Percentiles rank a stretch among this genome's conserved stretches.
Conservation (phyloP, 2,329 filamentous ascomycete genomes). For the Lasiodiplodia sp. region DNA sequence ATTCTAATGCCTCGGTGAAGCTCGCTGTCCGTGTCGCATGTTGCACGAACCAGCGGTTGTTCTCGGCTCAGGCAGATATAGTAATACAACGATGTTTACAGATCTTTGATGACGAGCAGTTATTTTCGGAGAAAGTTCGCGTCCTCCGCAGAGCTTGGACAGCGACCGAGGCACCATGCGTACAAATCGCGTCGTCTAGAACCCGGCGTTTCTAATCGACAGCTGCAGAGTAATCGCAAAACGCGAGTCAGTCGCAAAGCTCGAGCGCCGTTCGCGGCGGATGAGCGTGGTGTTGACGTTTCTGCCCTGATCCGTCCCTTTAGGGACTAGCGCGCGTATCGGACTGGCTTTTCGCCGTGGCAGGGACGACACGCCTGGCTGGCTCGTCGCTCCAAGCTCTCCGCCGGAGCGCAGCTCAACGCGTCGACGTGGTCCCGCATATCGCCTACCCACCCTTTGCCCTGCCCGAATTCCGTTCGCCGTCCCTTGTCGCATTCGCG, state of each 20-base stretch:
- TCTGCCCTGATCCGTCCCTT: not conserved
- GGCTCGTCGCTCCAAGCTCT: slow-evolving; percentile 28
- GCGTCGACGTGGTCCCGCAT: slow-evolving; percentile 29
- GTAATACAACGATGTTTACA: not conserved
- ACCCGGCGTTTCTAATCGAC: not conserved
- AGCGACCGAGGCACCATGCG: not conserved
- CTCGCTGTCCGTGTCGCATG: not conserved
- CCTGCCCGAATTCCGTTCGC: slow-evolving; percentile 13
- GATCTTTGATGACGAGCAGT: not conserved
- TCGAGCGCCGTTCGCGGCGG: not conserved
- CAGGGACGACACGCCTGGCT: slow-evolving; percentile 22
- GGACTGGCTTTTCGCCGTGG: slow-evolving; percentile 26
- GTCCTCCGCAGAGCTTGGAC: slow-evolving; percentile 7
- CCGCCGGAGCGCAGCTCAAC: slow-evolving; percentile 28
- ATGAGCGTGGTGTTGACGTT: slow-evolving; percentile 11
- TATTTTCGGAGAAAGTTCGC: slow-evolving; percentile 21
- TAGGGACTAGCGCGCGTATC: slow-evolving; percentile 18
- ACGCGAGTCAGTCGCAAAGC: not conserved
- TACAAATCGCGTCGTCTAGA: not conserved
- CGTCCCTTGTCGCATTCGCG: slow-evolving; percentile 20
- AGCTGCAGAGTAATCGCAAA: not conserved
- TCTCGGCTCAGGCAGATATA: not conserved
- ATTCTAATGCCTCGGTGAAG: not conserved
- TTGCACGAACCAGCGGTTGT: not conserved
- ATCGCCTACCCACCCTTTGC: slow-evolving; percentile 10